Conservation (phyloP, 768 basidiomycete genomes). For the Cyclocybe aegerita region DNA sequence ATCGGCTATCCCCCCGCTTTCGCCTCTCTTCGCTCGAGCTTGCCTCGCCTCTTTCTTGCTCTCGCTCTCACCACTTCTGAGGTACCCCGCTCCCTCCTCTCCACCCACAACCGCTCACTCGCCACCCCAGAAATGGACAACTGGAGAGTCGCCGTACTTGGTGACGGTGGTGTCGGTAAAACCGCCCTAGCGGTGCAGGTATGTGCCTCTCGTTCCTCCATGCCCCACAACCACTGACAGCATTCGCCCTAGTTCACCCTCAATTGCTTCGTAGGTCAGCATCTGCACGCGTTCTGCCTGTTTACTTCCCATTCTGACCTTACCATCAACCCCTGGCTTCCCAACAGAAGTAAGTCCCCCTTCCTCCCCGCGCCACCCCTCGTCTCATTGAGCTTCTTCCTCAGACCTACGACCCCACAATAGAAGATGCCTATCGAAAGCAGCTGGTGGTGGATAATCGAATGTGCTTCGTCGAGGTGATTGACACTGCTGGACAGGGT, state of each 20-base stretch:
- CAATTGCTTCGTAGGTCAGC: slow-evolving; percentile 93
- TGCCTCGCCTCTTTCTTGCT: slow-evolving; percentile 27
- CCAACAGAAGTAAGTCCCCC: slow-evolving; percentile 50
- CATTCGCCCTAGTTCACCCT: slow-evolving; percentile 73
- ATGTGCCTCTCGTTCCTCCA: slow-evolving; percentile 25
- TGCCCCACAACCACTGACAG: slow-evolving; percentile 5
- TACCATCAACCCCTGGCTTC: slow-evolving; percentile 1
- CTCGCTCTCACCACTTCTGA: slow-evolving; percentile 9
- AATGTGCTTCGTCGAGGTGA: slow-evolving; percentile 95
- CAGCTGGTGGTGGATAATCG: slow-evolving; percentile 92
- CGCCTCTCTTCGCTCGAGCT: slow-evolving; percentile 17
- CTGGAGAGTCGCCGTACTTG: slow-evolving; percentile 94
- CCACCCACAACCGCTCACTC: slow-evolving; percentile 5
- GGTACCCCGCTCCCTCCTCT: slow-evolving; percentile 1
- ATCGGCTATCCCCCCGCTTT: slow-evolving; percentile 7
- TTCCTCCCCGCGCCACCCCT: slow-evolving; percentile 5
- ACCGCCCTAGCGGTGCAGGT: slow-evolving; percentile 96
- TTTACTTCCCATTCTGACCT: slow-evolving; percentile 10
- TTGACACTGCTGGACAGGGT: slow-evolving; percentile 98
- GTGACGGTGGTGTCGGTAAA: slow-evolving; percentile 97
- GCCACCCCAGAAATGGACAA: slow-evolving; percentile 70
- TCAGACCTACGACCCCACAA: slow-evolving; percentile 96
- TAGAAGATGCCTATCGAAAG: slow-evolving; percentile 97
- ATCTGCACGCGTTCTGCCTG: not conserved
- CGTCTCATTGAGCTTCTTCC: slow-evolving; percentile 13